phyloP scores from a whole-genome alignment of 768 basidiomycete species.

The Lactarius deliciosus region DNA sequence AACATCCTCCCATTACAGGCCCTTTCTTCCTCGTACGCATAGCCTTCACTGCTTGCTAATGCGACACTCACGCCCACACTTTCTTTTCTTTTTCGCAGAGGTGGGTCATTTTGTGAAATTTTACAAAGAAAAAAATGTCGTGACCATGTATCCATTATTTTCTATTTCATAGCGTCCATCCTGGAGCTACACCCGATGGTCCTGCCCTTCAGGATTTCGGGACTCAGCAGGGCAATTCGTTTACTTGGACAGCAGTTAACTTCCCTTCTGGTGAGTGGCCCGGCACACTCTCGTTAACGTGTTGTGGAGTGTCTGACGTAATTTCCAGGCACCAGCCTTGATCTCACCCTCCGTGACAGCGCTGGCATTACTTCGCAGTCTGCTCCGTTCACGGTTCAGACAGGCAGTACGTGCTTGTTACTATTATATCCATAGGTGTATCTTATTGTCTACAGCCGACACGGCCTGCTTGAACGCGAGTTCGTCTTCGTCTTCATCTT shows the following conservation, averaged over 20 bases:
- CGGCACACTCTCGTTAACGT: not conserved
- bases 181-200: slow-evolving; percentile 47
- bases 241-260: slow-evolving; percentile 56
- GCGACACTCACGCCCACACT: not conserved
- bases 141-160: not conserved
- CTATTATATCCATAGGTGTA: slow-evolving; percentile 15
- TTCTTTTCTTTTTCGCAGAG: slow-evolving; percentile 33
- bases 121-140: not conserved
- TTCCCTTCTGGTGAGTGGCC: slow-evolving; percentile 43
- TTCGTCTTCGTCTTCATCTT: slow-evolving; percentile 15
- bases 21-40: slow-evolving; percentile 65
- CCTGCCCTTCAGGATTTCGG: slow-evolving; percentile 49
- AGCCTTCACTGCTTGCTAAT: not conserved
- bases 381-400: slow-evolving; percentile 50
- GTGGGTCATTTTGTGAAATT: slow-evolving; percentile 35
- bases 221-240: slow-evolving; percentile 38
- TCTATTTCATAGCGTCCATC: slow-evolving; percentile 47
- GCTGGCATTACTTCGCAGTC: slow-evolving; percentile 51
- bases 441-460: slow-evolving; percentile 32
- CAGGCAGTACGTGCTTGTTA: slow-evolving; percentile 33
- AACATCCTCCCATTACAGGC: slow-evolving; percentile 39
- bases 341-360: slow-evolving; percentile 59
- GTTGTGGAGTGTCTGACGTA: slow-evolving; percentile 1
- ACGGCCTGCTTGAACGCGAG: slow-evolving; percentile 40
- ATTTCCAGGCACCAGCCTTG: slow-evolving; percentile 49